Percentiles rank a stretch among this genome's conserved stretches.
Evolutionary conservation across 305 asterid genomes (phyloP).

Genomic region (Lippia alba): DNA sequence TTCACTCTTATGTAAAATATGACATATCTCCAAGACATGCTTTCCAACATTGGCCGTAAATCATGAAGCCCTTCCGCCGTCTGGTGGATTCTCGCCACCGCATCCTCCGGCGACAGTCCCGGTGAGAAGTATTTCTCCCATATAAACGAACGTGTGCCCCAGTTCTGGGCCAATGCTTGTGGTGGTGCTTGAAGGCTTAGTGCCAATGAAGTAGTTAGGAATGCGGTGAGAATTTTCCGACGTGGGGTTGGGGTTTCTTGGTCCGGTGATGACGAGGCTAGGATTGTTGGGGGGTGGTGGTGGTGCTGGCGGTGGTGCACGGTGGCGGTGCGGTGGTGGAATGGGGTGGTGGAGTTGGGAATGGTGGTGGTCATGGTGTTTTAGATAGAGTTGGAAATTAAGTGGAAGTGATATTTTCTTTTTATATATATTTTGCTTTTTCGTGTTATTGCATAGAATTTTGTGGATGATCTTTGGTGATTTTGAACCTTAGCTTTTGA

Average conservation of each 20-base stretch:
- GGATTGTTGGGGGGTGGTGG: background rate
- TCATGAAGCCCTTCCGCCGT: slow-evolving; percentile 79
- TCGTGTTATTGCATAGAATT: background rate
- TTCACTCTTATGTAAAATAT: slow-evolving; percentile 64
- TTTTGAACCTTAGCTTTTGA: slow-evolving; percentile 62
- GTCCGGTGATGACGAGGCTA: slow-evolving; percentile 13
- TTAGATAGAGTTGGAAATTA: background rate
- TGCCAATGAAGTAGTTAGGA: slow-evolving; percentile 46
- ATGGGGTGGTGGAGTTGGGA: slow-evolving; percentile 52
- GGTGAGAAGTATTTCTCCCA: slow-evolving; percentile 65
- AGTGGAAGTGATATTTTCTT: slow-evolving; percentile 6
- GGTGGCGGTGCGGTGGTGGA: slow-evolving; percentile 47
- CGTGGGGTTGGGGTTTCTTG: slow-evolving; percentile 25
- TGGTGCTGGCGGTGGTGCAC: slow-evolving; percentile 21
- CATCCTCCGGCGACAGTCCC: slow-evolving; percentile 69
- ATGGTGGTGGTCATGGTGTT: slow-evolving; percentile 54
- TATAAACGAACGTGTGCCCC: slow-evolving; percentile 76
- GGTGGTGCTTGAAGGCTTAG: slow-evolving; percentile 43
- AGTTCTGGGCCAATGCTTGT: slow-evolving; percentile 60
- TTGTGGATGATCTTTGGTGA: slow-evolving; percentile 39
- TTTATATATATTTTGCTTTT: background rate
- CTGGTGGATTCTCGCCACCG: slow-evolving; percentile 68
- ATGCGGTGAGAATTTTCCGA: slow-evolving; percentile 42
- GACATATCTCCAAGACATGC: slow-evolving; percentile 79
- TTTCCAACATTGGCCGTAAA: slow-evolving; percentile 70